Percentiles rank a stretch among this genome's conserved stretches.
These are phyloP conservation scores for Peribolospora baueri DNA, from an alignment of 768 basidiomycete species.

Conservation along the genomic window DNA sequence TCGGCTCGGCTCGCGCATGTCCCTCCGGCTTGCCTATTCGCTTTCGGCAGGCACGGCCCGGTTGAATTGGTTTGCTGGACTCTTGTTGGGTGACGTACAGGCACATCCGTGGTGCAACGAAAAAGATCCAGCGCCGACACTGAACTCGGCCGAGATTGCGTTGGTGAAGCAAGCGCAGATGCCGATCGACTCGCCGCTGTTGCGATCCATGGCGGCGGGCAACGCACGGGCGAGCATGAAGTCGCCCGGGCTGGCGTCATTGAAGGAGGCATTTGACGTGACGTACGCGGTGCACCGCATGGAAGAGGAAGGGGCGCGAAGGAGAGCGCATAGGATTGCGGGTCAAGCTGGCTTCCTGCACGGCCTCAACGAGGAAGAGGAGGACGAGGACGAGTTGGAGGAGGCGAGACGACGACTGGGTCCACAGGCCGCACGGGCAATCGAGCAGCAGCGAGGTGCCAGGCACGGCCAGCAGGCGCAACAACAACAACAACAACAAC, in stretches of 20 bases:
- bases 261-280: conserved; percentile 97
- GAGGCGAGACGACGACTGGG: conserved; percentile 26
- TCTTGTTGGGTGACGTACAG: too few species aligned
- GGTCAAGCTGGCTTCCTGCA: conserved; percentile 61
- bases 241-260: conserved; percentile 71
- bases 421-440: conserved; percentile 20
- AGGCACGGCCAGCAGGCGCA: conserved; percentile 17
- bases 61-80: too few species aligned
- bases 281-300: conserved; percentile 97
- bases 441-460: conserved; percentile 19
- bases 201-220: conserved; percentile 52
- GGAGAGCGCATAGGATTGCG: conserved; percentile 53
- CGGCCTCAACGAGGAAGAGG: conserved; percentile 71
- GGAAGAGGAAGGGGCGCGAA: conserved; percentile 88
- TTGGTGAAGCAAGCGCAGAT: conserved; percentile 4
- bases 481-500: conserved; percentile 17
- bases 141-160: neutral
- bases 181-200: conserved; percentile 60
- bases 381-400: conserved; percentile 31
- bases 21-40: too few species aligned
- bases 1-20: too few species aligned
- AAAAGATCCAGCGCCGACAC: neutral
- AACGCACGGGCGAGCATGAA: conserved; percentile 40
- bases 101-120: conserved; percentile 82
- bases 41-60: too few species aligned